Evolutionary conservation across 2,329 filamentous ascomycete species (phyloP), one percentile per base, ranked within the genome.

Genomic region (Pseudogymnoascus sp.): DNA sequence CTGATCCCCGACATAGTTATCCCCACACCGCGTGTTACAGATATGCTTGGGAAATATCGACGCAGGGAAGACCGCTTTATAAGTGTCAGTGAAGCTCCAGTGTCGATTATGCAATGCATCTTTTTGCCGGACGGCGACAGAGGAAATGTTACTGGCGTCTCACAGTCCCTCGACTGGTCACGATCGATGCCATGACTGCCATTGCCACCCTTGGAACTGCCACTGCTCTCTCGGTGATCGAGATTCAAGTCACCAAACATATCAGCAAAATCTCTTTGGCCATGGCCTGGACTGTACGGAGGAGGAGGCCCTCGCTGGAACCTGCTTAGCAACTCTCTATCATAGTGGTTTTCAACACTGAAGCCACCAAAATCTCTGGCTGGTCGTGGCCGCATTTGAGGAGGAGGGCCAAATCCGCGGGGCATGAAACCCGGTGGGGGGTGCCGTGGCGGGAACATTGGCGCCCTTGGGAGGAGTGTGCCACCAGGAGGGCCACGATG

Each of bases 61-160:
- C 50, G 26, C 28, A 57, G 28, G 17, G 50, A 7, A 57, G 50
- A 57, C 5, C 59, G 60, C 11, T 65, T 66, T 40, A 65, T 64
- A 36, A 38, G 59, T 17, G 23, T 67, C 61, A 11, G 62, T 35
- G 40, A 23, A 57, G 42, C 38, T 63, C 15, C 63, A 50, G 9
- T 66, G 17, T 57, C 50, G 7, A 57, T 57, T 33, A 57, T 57
- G n/a, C 50, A 57, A 21, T 35, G 50, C 2, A 57, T 35, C 50
- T 33, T 57, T 57, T 57, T 57, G 50, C 50, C 50, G 6, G 50
- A 57, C 15, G 28, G 50, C 1, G 50, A 33, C n/a, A 57, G 17
- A 21, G 50, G 50, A 57, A 33, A 57, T 33, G 50, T 57, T 8
- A 35, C 28, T 1, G 50, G 50, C 6, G 50, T 57, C 17, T 57